phyloP scores from a whole-genome alignment of 768 basidiomycete genomes.

The Tephrocybe sp. region DNA sequence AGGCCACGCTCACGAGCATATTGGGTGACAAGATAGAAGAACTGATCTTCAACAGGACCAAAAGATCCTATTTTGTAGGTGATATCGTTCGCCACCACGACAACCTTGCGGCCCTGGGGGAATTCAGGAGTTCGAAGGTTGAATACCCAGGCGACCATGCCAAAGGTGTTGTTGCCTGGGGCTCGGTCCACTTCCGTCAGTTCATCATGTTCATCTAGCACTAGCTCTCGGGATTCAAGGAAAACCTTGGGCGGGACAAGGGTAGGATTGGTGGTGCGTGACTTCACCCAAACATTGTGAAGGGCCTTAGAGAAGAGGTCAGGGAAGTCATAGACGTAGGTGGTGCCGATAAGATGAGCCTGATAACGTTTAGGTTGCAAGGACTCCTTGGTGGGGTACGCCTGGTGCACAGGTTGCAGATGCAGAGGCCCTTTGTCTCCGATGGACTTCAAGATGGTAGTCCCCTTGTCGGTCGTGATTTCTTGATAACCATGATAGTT shows the following conservation, averaged over 20 bases:
- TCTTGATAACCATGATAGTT: constrained; percentile 99
- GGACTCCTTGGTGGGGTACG: constrained; percentile 97
- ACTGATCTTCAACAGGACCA: constrained; percentile 92
- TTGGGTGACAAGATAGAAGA: constrained; percentile 92
- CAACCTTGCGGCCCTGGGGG: constrained; percentile 80
- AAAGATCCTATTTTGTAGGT: constrained; percentile 99
- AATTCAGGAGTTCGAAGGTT: constrained; percentile 90
- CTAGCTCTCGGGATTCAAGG: constrained; percentile 84
- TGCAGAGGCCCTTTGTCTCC: constrained; percentile 97
- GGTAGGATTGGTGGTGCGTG: constrained; percentile 59
- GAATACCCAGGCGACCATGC: constrained; percentile 99
- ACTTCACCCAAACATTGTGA: constrained; percentile 86
- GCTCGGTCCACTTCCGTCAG: constrained; percentile 88
- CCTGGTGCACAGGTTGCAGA: constrained; percentile 88
- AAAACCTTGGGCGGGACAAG: constrained; percentile 74
- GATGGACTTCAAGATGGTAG: constrained; percentile 94
- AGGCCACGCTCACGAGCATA: constrained; percentile 87
- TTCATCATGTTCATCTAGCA: constrained; percentile 90
- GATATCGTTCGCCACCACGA: constrained; percentile 97
- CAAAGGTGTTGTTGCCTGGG: constrained; percentile 91
- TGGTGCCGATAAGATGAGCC: constrained; percentile 96
- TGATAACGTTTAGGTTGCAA: constrained; percentile 98
- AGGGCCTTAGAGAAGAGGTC: constrained; percentile 97
- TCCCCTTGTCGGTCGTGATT: constrained; percentile 93
- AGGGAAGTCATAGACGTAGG: constrained; percentile 99